Evolutionary conservation across 352 stramenopile genomes (phyloP), one percentile per base, ranked within the genome.

Genomic region (Globisporangium splendens): DNA sequence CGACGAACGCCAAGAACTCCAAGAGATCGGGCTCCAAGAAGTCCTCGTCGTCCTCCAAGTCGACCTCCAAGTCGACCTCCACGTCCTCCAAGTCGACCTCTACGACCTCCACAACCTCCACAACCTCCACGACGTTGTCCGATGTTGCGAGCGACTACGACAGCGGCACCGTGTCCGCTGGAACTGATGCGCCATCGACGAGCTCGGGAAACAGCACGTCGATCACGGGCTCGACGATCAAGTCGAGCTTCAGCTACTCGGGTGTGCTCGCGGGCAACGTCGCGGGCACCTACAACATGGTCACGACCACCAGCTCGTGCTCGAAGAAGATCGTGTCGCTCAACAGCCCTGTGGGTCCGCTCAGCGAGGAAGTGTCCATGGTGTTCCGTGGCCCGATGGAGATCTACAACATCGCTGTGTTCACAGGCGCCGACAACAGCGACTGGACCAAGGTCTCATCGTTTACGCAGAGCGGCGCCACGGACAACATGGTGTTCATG

Each of bases 341-440:
- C 8, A 61, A 83, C 39, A 86, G 54, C 55, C 73, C 75, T 10
- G 71, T 90, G 12, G 79, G 79, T 17, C 79, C 77, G 15, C 54
- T 91, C 48, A 79, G 60, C 8, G 83, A 90, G 58, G 72, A 86
- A 31, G 71, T 86, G 44, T 74, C 70, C 6, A 65, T 90, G 55
- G 66, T 89, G 18, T 89, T 89, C 61, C 83, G 79, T 56, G 83
- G 77, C 0, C 78, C 79, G 0, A 70, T 77, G 62, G 48, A 82
- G 49, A 84, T 92, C 43, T 68, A 70, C 47, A 75, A 87, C 63
- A 86, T 90, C 46, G 74, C 74, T 0, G 76, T 92, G 33, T 92
- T 68, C 58, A 63, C 64, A 3, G 66, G 62, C 4, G 63, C 67
- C 15, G 20, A 28, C 10, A 54, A 46, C 13, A 35, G 31, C 31